Evolutionary conservation across 495 filamentous ascomycete genomes (phyloP), one percentile per base, ranked within the genome.

Genomic region (Xylaria sp.): DNA sequence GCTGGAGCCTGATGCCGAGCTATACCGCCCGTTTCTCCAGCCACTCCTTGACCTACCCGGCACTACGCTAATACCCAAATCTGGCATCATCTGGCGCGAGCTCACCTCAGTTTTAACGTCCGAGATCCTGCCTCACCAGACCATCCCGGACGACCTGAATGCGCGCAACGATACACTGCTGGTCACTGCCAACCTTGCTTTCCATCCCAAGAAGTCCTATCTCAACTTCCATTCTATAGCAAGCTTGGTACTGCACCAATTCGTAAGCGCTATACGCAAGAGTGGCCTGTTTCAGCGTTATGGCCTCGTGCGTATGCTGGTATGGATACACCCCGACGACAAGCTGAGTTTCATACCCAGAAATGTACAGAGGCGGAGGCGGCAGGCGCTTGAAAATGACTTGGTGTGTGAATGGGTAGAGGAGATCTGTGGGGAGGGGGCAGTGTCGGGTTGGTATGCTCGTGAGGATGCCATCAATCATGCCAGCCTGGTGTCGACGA

Each of bases 251-350:
- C 50, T 88, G 2, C 81, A 82, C 70, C 80, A 90, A 75, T 75
- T 90, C 62, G 77, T 88, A 41, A 66, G 70, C 17, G 73, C 82
- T 29, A 81, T 87, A 57, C 80, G 83, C 61, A 68, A 72, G 5
- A 73, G 79, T 21, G 70, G 75, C 2, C 76, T 86, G 21, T 88
- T 91, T 65, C 90, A 92, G 57, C 81, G 76, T 24, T 90, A 89
- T 71, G 90, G 94, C 11, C 85, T 87, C 8, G 90, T 95, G 9
- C 88, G 93, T 63, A 88, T 95, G 81, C 81, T 97, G 4, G 72
- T 92, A 35, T 91, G 92, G 86, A 61, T 87, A 6, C 76, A 80
- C 0, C 76, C 86, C 40, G 71, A 79, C 0, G 90, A 92, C 29
- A 87, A 84, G 58, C 50, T 86, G 7, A 44, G 90, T 5, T 6